Percentiles rank a stretch among this genome's conserved stretches.
These are phyloP conservation scores for Aureobasidium leucospermi DNA, from an alignment of 2,329 filamentous ascomycete genomes.

Conservation along the genomic window DNA sequence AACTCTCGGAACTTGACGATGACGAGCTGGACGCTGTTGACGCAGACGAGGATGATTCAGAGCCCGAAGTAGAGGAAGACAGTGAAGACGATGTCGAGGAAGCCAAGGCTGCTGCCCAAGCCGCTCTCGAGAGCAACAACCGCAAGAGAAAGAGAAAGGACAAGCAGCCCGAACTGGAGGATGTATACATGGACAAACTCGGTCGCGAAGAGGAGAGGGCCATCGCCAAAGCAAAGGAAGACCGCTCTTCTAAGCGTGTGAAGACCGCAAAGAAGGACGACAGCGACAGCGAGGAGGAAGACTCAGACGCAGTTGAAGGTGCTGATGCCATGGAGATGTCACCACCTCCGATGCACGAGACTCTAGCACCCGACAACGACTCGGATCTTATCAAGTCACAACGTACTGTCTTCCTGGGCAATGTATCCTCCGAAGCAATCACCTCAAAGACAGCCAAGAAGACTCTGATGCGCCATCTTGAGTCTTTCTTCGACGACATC, in stretches of 20 bases:
- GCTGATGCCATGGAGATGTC: slow-evolving; percentile 39
- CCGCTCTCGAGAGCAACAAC: slow-evolving; percentile 25
- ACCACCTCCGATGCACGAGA: slow-evolving; percentile 51
- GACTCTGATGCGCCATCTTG: slow-evolving; percentile 65
- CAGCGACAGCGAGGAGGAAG: slow-evolving; percentile 23
- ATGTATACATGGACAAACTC: slow-evolving; percentile 57
- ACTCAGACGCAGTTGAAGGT: slow-evolving; percentile 32
- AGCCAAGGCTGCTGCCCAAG: slow-evolving; percentile 20
- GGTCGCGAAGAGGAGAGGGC: slow-evolving; percentile 37
- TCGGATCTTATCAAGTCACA: slow-evolving; percentile 74
- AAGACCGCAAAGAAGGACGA: slow-evolving; percentile 23
- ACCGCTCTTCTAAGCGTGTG: slow-evolving; percentile 8
- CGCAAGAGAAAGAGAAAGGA: slow-evolving; percentile 53
- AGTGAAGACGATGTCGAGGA: slow-evolving; percentile 20
- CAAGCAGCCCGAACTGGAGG: slow-evolving; percentile 19
- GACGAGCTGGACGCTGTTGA: slow-evolving; percentile 22
- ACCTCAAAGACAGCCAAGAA: slow-evolving; percentile 76
- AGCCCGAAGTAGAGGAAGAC: slow-evolving; percentile 21
- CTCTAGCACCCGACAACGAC: slow-evolving; percentile 33
- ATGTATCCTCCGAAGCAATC: slow-evolving; percentile 78
- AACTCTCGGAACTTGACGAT: slow-evolving; percentile 22
- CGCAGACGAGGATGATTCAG: slow-evolving; percentile 30
- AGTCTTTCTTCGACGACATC: slow-evolving; percentile 59
- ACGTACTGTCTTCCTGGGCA: slow-evolving; percentile 87
- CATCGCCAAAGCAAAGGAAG: slow-evolving; percentile 9